Evolutionary conservation across 2,329 filamentous ascomycete species (phyloP), one percentile per base, ranked within the genome.

Genomic region (Botrytis sinoallii): DNA sequence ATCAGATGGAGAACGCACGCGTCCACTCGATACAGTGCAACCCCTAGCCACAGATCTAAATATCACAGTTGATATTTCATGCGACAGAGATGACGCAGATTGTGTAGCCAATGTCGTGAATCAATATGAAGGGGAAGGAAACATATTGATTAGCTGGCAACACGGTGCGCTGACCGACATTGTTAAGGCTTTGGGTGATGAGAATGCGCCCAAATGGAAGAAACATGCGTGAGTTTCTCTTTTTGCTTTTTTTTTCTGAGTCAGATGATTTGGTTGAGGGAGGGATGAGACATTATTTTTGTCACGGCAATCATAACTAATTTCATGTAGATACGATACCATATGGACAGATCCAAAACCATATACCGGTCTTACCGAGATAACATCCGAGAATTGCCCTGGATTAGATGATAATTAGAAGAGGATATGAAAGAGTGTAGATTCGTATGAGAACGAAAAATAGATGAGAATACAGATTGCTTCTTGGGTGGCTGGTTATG

Each of bases 121-220:
- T 1, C 76, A 76, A 9, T 89, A 88, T 74, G 73, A 77, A 0
- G 86, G 86, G 0, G 73, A 79, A 0, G 87, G 87, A 2, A 91
- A 91, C 76, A 86, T 91, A 65, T 80, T 91, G 63, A 87, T 91
- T 44, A 86, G 88, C 82, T 90, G 88, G 88, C 86, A 90, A 77
- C 89, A 91, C 78, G 82, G 85, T 70, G 81, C 82, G 29, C 79
- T 90, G 66, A 85, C 83, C 48, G 83, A 88, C 75, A 87, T 91
- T 76, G 85, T 84, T 2, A 77, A 86, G 75, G 81, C 82, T 25
- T 79, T 91, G 29, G 89, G 89, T 0, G 86, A 84, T 71, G 78
- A 84, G 12, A 77, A 87, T 76, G 84, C 85, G 0, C 84, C 85
- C 1, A 78, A 80, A 8, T 90, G 90, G 77, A 87, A 87, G 0